phyloP scores from a whole-genome alignment of 73 alveolate species.

The Paramecium sexaurelia region DNA sequence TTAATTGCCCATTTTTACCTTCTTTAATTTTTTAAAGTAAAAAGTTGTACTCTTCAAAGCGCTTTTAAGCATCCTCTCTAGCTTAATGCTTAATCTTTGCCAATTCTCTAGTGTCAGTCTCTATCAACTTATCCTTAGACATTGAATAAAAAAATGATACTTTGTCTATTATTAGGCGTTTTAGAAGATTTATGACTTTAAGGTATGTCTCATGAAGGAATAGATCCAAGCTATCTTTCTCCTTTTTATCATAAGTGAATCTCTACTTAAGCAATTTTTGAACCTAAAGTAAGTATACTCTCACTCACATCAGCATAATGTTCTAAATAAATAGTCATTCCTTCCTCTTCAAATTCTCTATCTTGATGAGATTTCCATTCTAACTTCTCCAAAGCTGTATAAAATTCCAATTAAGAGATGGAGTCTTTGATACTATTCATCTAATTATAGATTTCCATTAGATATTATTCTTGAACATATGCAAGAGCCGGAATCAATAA shows the following conservation, averaged over 20 bases:
- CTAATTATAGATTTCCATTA: conserved; percentile 8
- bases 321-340: background rate
- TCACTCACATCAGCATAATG: conserved; percentile 30
- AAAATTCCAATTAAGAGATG: conserved; percentile 23
- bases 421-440: background rate
- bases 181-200: background rate
- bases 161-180: conserved; percentile 19
- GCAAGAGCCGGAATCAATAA: background rate
- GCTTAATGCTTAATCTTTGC: background rate
- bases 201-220: conserved; percentile 1
- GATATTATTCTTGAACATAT: background rate
- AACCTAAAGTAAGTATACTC: conserved; percentile 33
- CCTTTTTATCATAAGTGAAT: background rate
- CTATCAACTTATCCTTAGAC: conserved; percentile 28
- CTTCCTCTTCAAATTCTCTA: conserved; percentile 17
- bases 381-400: conserved; percentile 5
- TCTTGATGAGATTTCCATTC: background rate
- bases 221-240: background rate
- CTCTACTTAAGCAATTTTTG: background rate
- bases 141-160: background rate
- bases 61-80: background rate
- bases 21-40: conserved; percentile 6
- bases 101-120: conserved; percentile 26
- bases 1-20: conserved; percentile 8
- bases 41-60: background rate